Evolutionary conservation across 1,139 yeast species (phyloP), one percentile per base, ranked within the genome.

Genomic region (Candida freyschussii): DNA sequence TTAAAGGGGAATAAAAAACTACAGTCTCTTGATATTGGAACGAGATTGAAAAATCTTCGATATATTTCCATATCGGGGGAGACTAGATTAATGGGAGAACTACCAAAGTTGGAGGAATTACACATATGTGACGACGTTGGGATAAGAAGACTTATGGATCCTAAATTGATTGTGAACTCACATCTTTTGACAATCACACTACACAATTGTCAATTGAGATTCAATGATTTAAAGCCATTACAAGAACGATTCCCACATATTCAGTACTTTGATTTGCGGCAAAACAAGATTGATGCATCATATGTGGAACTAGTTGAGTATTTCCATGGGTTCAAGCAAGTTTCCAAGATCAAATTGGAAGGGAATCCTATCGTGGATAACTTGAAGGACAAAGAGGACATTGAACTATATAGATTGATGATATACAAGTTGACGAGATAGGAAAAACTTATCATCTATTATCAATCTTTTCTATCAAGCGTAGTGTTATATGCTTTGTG

Each of bases 351-450:
- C 26, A 37, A 31, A 24, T 13, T 47, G 15, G 48, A 45, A 18
- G 25, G 33, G 13, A 47, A 47, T 26, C 52, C 52, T 7, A 29
- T 45, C 17, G 17, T 33, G 7, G 36, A 40, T 4, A 33, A 35
- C 12, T 17, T 47, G 8, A 39, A 44, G 17, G 34, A 34, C 6
- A 37, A 31, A 3, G 30, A 33, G 13, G 41, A 40, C 18, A 13
- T 23, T 13, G 15, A 21, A 5, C 32, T 29, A 4, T 47, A 34
- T 30, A 36, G 37, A 16, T 24, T 39, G 29, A 43, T 47, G 49
- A 27, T 47, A 10, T 28, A 30, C n/a, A 45, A 43, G 33, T 28
- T 43, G 13, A 40, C 41, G 24, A 38, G 34, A 14, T 29, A 32
- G 18, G 31, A 26, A 26, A 28, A 13, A 13, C 11, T n/a, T n/a